Evolutionary conservation across 2,329 filamentous ascomycete species (phyloP), one percentile per base, ranked within the genome.

Genomic region (Septoria petroselini): DNA sequence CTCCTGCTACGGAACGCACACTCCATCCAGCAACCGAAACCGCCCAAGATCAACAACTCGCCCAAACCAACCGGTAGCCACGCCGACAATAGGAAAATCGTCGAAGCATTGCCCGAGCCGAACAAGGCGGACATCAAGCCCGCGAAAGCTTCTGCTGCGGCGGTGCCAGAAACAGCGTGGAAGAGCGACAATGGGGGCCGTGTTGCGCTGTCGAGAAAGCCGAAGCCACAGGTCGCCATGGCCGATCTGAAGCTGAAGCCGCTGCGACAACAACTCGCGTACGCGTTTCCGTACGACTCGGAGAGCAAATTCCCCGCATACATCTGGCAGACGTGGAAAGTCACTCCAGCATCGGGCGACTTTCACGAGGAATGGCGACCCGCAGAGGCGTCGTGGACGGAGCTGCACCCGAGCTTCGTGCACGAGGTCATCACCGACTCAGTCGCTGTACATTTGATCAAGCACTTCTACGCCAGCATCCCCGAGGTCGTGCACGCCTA

Each of bases 251-350:
- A 83, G 51, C 80, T 78, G 65, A 83, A 87, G 72, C 83, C 86
- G 12, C 77, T 91, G 45, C 76, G 86, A 80, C 74, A 95, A 57
- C 80, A 93, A 72, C 81, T 98, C 50, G 85, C 84, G 44, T 96
- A 95, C 74, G 87, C 94, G 62, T 97, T 93, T 70, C 89, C 91
- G 15, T 98, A 97, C 76, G 87, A 95, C 64, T 78, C 91, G 55
- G 83, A 90, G 65, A 71, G 77, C 61, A 95, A 91, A 69, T 97
- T 97, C 69, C 93, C 93, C 2, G 91, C 90, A 49, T 97, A 95
- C 75, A 94, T 98, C 66, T 98, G 93, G 93, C 93, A 98, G 76
- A 98, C 93, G 11, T 98, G 93, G 93, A 96, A 94, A 70, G 85
- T 82, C 64, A 87, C 83, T 1, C 91, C 91, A 0, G 80, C 84